These are phyloP conservation scores for Crucibulum laeve DNA, from an alignment of 768 basidiomycete species.

Conservation along the genomic window DNA sequence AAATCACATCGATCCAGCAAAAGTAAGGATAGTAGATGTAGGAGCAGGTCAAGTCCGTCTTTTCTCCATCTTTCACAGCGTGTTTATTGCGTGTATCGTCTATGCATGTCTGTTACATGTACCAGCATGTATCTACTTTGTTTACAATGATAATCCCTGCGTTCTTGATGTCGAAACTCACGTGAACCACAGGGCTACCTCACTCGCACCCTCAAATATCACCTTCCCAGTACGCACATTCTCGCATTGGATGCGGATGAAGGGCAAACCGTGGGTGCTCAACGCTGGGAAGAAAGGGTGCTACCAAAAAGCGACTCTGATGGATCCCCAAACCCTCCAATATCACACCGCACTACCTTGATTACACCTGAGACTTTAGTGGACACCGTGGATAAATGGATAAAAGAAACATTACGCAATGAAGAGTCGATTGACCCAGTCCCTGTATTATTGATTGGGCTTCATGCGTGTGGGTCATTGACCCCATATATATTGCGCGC, in stretches of 20 bases:
- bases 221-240: constrained; percentile 34
- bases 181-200: constrained; percentile 48
- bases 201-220: constrained; percentile 42
- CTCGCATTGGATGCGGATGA: constrained; percentile 66
- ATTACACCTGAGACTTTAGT: constrained; percentile 48
- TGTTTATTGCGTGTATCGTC: no score
- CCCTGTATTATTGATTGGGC: constrained; percentile 60
- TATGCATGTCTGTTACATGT: no score
- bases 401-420: constrained; percentile 18
- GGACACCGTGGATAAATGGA: constrained; percentile 48
- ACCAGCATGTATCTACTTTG: neutral
- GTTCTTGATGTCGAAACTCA: neutral
- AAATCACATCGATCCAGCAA: constrained; percentile 14
- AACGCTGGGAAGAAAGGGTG: constrained; percentile 32
- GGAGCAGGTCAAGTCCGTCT: constrained; percentile 65
- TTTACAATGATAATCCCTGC: neutral
- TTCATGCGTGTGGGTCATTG: constrained; percentile 76
- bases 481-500: constrained; percentile 63
- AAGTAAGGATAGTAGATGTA: constrained; percentile 57
- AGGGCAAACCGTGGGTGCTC: constrained; percentile 55
- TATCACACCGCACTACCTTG: constrained; percentile 53
- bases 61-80: constrained; percentile 1
- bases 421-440: constrained; percentile 7
- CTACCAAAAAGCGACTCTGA: constrained; percentile 11
- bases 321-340: constrained; percentile 16